These are phyloP conservation scores for Rosa lucieae DNA, from an alignment of 306 rosid genomes.

Conservation along the genomic window DNA sequence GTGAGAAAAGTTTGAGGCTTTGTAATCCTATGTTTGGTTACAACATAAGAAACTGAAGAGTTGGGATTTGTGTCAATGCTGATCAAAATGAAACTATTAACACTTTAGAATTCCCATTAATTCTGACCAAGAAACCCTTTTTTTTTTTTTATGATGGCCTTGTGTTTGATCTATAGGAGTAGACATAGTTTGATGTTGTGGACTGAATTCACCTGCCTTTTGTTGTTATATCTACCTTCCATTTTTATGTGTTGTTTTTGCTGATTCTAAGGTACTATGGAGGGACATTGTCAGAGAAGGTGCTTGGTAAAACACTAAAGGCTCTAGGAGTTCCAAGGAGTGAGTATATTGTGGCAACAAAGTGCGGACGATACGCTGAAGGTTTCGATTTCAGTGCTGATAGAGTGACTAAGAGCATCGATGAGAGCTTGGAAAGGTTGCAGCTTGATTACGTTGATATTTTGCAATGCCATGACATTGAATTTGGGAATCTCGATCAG, in stretches of 20 bases:
- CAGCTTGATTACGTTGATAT: conserved; percentile 89
- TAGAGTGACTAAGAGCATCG: conserved; percentile 75
- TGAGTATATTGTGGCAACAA: conserved; percentile 78
- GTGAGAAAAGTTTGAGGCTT: too few species aligned
- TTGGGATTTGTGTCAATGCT: too few species aligned
- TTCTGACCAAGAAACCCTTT: background rate
- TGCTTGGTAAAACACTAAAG: conserved; percentile 76
- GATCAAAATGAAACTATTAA: too few species aligned
- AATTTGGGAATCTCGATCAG: conserved; percentile 83
- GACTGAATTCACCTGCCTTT: background rate
- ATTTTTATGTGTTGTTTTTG: background rate
- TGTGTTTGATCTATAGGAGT: background rate
- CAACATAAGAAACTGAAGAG: too few species aligned
- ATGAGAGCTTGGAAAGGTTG: conserved; percentile 88
- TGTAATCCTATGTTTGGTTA: too few species aligned
- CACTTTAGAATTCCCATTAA: too few species aligned
- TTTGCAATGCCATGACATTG: conserved; percentile 92
- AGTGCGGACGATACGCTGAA: conserved; percentile 80
- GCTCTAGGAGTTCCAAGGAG: conserved; percentile 69
- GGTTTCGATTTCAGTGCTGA: conserved; percentile 92
- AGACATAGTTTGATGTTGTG: background rate
- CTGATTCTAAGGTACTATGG: conserved; percentile 63
- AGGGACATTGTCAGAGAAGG: conserved; percentile 75
- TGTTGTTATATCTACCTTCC: background rate
- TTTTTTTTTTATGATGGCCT: background rate